Percentiles rank a stretch among this genome's conserved stretches.
Evolutionary conservation across 345 rosid genomes (phyloP).

Genomic region (Ceriops decandra): DNA sequence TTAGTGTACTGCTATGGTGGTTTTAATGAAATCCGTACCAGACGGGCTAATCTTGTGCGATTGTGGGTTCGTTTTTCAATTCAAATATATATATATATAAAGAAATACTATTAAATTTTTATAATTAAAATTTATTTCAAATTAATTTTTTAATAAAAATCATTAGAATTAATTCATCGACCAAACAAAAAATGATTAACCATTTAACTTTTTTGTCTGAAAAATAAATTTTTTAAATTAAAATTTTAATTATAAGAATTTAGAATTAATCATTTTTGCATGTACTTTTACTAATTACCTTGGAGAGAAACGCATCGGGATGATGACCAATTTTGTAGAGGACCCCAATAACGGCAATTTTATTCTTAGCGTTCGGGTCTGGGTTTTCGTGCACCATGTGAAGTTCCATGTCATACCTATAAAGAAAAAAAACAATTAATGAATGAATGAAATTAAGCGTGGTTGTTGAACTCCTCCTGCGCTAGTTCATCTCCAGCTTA

Average conservation of each 20-base stretch:
- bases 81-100: too few relatives aligned
- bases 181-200: too few relatives aligned
- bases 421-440: neutral
- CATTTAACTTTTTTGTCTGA: too few relatives aligned
- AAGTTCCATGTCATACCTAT: conserved; percentile 61
- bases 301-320: conserved; percentile 51
- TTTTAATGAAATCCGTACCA: too few relatives aligned
- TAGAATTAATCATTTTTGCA: neutral
- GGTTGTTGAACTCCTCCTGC: neutral
- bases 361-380: conserved; percentile 36
- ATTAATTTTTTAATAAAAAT: too few relatives aligned
- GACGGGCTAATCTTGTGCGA: neutral
- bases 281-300: conserved; percentile 28
- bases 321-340: conserved; percentile 47
- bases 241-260: neutral
- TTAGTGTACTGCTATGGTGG: too few relatives aligned
- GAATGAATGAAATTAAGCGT: neutral
- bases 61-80: neutral
- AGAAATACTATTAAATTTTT: too few relatives aligned
- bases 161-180: too few relatives aligned
- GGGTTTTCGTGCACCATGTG: conserved; percentile 70
- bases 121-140: too few relatives aligned
- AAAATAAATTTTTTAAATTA: neutral
- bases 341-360: conserved; percentile 46
- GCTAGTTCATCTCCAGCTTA: too few relatives aligned